phyloP scores from a whole-genome alignment of 202 grass and related monocot genomes.

The Panicum virgatum region DNA sequence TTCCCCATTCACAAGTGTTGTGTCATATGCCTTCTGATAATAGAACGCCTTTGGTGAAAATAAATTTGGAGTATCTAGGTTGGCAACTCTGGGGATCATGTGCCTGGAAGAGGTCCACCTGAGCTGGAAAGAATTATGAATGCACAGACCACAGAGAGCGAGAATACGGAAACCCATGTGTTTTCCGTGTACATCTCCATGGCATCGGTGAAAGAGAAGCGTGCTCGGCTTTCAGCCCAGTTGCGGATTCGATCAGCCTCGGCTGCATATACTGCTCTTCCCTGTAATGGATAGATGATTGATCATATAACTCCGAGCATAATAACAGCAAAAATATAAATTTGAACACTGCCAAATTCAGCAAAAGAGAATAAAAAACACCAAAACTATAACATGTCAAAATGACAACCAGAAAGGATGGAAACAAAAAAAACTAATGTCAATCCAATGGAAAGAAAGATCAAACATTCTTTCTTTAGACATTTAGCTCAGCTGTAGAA shows the following conservation, averaged over 20 bases:
- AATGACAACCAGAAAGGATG: neutral
- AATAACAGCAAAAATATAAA: neutral
- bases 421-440: neutral
- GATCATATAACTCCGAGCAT: neutral
- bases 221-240: constrained; percentile 92
- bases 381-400: neutral
- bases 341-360: neutral
- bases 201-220: constrained; percentile 93
- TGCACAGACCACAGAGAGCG: constrained; percentile 93
- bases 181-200: constrained; percentile 99
- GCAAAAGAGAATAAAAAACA: neutral
- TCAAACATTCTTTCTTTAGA: neutral
- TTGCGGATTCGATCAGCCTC: constrained; percentile 96
- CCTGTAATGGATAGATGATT: constrained; percentile 42
- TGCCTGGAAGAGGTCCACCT: constrained; percentile 58
- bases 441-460: neutral
- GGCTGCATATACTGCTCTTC: constrained; percentile 86
- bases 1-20: neutral
- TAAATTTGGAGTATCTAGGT: neutral
- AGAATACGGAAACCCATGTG: constrained; percentile 98
- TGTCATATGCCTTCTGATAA: constrained; percentile 14
- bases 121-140: constrained; percentile 99
- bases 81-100: constrained; percentile 20
- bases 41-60: constrained; percentile 11
- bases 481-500: neutral